These are phyloP conservation scores for Rhodotorula diobovata DNA, from an alignment of 768 basidiomycete species.

Conservation along the genomic window DNA sequence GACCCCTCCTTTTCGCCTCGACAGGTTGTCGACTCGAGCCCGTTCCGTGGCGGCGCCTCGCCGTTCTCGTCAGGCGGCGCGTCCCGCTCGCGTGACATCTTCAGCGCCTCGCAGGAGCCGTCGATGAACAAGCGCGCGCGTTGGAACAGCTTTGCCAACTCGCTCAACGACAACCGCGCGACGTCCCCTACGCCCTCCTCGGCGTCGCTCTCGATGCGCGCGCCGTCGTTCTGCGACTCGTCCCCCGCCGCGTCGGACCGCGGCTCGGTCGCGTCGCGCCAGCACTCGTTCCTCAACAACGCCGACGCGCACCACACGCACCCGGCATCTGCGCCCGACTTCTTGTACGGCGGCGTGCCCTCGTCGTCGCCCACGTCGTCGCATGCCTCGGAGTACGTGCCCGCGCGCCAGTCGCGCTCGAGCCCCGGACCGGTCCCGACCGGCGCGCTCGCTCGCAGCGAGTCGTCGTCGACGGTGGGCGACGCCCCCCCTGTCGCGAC, in stretches of 20 bases:
- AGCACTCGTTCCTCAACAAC: not conserved
- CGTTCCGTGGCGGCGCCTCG: conserved; percentile 11
- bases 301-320: not conserved
- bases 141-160: conserved; percentile 5
- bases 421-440: conserved; percentile 17
- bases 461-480: not conserved
- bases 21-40: conserved; percentile 27
- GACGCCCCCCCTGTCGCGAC: not conserved
- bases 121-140: conserved; percentile 22
- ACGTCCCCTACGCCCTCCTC: conserved; percentile 31
- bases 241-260: conserved; percentile 26
- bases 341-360: conserved; percentile 22
- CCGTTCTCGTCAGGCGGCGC: conserved; percentile 12
- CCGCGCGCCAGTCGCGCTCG: conserved; percentile 23
- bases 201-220: conserved; percentile 24
- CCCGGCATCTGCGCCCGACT: conserved; percentile 36
- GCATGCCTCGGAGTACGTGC: conserved; percentile 28
- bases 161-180: not conserved
- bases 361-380: conserved; percentile 26
- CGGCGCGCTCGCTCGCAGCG: not conserved
- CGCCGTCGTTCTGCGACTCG: conserved; percentile 40
- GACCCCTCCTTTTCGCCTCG: not conserved
- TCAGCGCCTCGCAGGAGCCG: not conserved
- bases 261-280: conserved; percentile 2
- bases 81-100: conserved; percentile 30